Evolutionary conservation across 805 yeast genomes (phyloP), one percentile per base, ranked within the genome.

Genomic region (Saccharomyces eubayanus): DNA sequence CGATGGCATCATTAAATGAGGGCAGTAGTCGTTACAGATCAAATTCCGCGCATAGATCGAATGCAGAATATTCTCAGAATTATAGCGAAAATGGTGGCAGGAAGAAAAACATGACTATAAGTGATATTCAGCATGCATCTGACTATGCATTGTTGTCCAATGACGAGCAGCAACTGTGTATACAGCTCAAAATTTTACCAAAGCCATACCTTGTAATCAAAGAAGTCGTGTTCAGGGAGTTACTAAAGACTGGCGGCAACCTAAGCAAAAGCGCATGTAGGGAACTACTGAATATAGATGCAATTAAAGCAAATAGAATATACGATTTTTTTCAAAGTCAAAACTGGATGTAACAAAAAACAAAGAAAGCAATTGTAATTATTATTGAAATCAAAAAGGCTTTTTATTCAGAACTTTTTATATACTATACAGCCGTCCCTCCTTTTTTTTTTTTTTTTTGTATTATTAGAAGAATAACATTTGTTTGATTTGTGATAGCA

Each of bases 141-240:
- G 98, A 94, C 66, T 87, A 80, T 56, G 90, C 88, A 45, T 71
- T 94, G 53, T 73, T 94, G 49, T 85, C 95, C 1, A 80, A 83
- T n/a, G 96, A 89, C 53, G 99, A 94, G 67, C 92, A 86, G 67
- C 82, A 81, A 52, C 72, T 94, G 48, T 95, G 99, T 72, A 77
- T 91, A 4, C 86, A 83, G 49, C 75, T 95, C 57, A 81, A 96
- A 57, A 85, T 95, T 10, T 72, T 87, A 53, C 99, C 99, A 14
- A 92, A 94, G 68, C 96, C 98, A 2, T 94, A 92, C 65, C 74
- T 94, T 56, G 96, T 96, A 2, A 88, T 94, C 58, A 94, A 94
- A 66, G 96, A 89, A 67, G 82, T 89, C 2, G 70, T 94, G 53
- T 89, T 94, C 75, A 81, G 95, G 61, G 97, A 91, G 65, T 81